These are phyloP conservation scores for Candida yuanshanica DNA, from an alignment of 805 yeast genomes.

Conservation along the genomic window DNA sequence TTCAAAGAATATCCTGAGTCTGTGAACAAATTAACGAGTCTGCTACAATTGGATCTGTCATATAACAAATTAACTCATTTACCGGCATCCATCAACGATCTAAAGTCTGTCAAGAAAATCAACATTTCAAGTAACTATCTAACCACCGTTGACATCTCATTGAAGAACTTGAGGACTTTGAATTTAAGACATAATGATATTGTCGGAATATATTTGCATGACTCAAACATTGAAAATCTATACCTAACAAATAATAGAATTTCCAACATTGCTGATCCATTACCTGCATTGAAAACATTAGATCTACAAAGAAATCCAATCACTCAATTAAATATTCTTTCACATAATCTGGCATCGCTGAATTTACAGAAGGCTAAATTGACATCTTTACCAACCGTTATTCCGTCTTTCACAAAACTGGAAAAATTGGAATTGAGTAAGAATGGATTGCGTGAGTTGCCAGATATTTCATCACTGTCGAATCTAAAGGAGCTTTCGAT, in stretches of 20 bases:
- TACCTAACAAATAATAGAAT: conserved; percentile 72
- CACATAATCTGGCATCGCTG: conserved; percentile 60
- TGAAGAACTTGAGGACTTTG: conserved; percentile 57
- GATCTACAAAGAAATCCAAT: conserved; percentile 82
- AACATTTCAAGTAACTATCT: conserved; percentile 72
- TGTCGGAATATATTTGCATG: conserved; percentile 40
- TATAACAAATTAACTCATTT: conserved; percentile 64
- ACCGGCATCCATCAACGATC: conserved; percentile 55
- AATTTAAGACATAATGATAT: conserved; percentile 72
- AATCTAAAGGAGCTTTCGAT: conserved; percentile 63
- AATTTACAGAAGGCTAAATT: conserved; percentile 80
- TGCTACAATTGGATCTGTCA: conserved; percentile 70
- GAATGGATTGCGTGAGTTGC: conserved; percentile 75
- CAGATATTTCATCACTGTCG: conserved; percentile 58
- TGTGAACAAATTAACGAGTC: conserved; percentile 50
- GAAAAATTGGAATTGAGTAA: conserved; percentile 73
- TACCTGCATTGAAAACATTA: conserved; percentile 59
- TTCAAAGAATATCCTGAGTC: conserved; percentile 60
- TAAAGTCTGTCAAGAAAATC: conserved; percentile 59
- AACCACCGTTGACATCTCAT: conserved; percentile 30
- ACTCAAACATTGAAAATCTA: conserved; percentile 54
- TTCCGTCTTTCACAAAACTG: conserved; percentile 57
- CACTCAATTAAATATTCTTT: conserved; percentile 53
- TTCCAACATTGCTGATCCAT: conserved; percentile 58
- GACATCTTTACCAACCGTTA: conserved; percentile 61